phyloP scores from a whole-genome alignment of 2,329 filamentous ascomycete species.

The Curvularia spicifera region DNA sequence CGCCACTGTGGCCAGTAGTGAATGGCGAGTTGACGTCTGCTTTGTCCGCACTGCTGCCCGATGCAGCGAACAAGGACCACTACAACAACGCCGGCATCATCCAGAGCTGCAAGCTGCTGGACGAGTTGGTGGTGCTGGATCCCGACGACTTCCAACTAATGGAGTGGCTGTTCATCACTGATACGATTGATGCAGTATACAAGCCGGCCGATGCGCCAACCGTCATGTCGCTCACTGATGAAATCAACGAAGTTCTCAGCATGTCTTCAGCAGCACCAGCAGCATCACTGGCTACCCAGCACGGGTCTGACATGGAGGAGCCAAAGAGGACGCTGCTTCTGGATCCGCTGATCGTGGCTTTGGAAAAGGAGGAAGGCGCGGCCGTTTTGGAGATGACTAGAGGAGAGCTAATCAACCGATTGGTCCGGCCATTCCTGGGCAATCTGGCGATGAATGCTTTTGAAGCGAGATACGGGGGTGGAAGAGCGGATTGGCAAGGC shows the following conservation, averaged over 20 bases:
- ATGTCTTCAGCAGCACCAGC: conserved; percentile 15
- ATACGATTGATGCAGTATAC: conserved; percentile 96
- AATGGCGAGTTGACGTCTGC: conserved; percentile 84
- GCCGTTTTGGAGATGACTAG: conserved; percentile 61
- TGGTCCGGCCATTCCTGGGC: conserved; percentile 86
- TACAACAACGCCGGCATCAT: conserved; percentile 80
- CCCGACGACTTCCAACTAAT: conserved; percentile 98
- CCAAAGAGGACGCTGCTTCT: conserved; percentile 51
- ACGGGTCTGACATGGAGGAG: conserved; percentile 17
- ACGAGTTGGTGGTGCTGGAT: conserved; percentile 81
- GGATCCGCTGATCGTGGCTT: conserved; percentile 47
- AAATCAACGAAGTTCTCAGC: conserved; percentile 76
- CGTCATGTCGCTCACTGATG: conserved; percentile 79
- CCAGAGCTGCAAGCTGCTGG: conserved; percentile 92
- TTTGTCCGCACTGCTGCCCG: conserved; percentile 74
- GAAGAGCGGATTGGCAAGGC: conserved; percentile 46
- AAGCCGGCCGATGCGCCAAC: conserved; percentile 69
- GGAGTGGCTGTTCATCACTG: conserved; percentile 96
- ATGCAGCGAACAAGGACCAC: conserved; percentile 72
- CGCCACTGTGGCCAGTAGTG: conserved; percentile 86
- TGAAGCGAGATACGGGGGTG: conserved; percentile 90
- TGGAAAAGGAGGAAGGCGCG: conserved; percentile 45
- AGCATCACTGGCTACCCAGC: conserved; percentile 5
- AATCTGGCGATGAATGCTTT: conserved; percentile 93
- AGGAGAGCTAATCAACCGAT: conserved; percentile 72